A percentile compares a stretch with the other conserved stretches of the same genome.
Evolutionary conservation across 345 rosid genomes (phyloP).

Genomic region (Linum tenue): DNA sequence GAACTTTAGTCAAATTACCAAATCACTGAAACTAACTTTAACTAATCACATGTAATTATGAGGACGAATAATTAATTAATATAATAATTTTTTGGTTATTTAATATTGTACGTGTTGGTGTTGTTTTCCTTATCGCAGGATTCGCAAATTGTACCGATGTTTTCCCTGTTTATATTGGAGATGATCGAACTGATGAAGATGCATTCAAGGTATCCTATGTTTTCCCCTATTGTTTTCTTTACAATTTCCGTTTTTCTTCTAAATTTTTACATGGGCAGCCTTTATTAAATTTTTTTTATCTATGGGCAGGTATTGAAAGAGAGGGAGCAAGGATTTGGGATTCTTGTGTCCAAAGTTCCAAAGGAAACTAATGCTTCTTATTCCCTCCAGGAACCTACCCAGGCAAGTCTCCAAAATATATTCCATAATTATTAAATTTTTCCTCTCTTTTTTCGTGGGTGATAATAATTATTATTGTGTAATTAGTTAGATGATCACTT

Average conservation of each 20-base stretch:
- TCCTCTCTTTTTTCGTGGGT: not conserved
- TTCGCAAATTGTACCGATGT: slow-evolving; percentile 53
- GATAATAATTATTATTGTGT: slow-evolving; percentile 12
- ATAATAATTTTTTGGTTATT: too few relatives aligned
- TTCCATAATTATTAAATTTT: not conserved
- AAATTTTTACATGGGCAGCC: too few relatives aligned
- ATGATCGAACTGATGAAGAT: slow-evolving; percentile 90
- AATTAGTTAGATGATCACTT: not conserved
- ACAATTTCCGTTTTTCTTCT: too few relatives aligned
- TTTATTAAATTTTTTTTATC: too few relatives aligned
- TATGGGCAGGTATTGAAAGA: slow-evolving; percentile 23
- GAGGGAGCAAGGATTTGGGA: slow-evolving; percentile 78
- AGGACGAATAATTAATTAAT: not conserved
- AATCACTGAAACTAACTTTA: not conserved
- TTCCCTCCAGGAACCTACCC: slow-evolving; percentile 77
- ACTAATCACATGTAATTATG: not conserved
- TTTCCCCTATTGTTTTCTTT: too few relatives aligned
- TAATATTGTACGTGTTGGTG: not conserved
- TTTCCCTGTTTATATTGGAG: slow-evolving; percentile 81
- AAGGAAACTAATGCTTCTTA: slow-evolving; percentile 84
- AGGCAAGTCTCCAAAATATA: slow-evolving; percentile 18
- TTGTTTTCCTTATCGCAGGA: slow-evolving; percentile 19
- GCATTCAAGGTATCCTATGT: slow-evolving; percentile 59
- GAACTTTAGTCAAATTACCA: too few relatives aligned
- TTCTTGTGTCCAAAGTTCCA: slow-evolving; percentile 75